phyloP scores from a whole-genome alignment of 345 rosid species.

The Erysimum cheiranthoides region DNA sequence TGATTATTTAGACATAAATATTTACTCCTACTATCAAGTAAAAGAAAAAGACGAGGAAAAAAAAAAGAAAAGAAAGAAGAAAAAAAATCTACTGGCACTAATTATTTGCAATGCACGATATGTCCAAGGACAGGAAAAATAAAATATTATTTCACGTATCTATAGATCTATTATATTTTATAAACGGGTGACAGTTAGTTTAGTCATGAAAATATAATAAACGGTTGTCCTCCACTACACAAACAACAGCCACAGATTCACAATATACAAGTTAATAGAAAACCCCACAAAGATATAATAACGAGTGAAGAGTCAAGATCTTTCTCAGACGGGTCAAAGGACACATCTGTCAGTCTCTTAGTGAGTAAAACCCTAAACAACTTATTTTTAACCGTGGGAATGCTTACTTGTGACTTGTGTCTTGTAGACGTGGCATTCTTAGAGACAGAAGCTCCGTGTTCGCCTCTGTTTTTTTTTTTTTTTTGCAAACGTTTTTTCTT shows the following conservation, averaged over 20 bases:
- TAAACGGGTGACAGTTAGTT: background rate
- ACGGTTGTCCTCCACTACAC: conserved; percentile 9
- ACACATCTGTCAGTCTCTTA: background rate
- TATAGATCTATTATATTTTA: too few relatives aligned
- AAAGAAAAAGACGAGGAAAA: too few relatives aligned
- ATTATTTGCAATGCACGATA: background rate
- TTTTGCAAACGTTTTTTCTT: background rate
- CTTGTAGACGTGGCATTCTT: conserved; percentile 14
- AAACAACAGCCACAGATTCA: conserved; percentile 8
- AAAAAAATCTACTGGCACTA: conserved; percentile 17
- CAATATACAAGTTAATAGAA: background rate
- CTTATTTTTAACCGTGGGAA: background rate
- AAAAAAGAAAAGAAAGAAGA: too few relatives aligned
- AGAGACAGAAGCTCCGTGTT: conserved; percentile 32
- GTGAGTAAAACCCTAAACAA: background rate
- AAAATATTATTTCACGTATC: background rate
- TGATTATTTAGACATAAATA: background rate
- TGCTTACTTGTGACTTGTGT: conserved; percentile 1
- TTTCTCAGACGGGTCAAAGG: background rate
- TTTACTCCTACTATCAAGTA: too few relatives aligned
- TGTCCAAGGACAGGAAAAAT: background rate
- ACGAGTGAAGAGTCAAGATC: conserved; percentile 22
- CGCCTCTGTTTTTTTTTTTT: background rate
- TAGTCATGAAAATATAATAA: conserved; percentile 11
- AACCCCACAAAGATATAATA: background rate